A percentile compares a stretch with the other conserved stretches of the same genome.
phyloP scores from a whole-genome alignment of 495 filamentous ascomycete species.

The Lasiosphaeriaceae sp. region DNA sequence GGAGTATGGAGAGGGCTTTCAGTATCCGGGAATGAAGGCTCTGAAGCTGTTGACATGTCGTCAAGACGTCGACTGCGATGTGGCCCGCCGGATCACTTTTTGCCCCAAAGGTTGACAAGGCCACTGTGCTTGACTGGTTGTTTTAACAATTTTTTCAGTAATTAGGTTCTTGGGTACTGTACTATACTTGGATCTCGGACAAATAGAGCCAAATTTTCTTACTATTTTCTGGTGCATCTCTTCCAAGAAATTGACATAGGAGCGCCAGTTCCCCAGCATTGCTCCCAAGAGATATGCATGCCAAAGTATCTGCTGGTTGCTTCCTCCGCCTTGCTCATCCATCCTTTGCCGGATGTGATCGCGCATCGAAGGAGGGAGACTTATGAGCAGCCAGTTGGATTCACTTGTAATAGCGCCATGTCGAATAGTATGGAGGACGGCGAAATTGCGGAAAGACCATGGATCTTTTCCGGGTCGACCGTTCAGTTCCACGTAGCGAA shows the following conservation, averaged over 20 bases:
- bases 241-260: not conserved
- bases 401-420: not conserved
- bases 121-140: not conserved
- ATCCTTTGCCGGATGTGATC: not conserved
- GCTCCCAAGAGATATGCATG: not conserved
- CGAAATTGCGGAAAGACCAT: not conserved
- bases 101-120: not conserved
- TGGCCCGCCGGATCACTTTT: not conserved
- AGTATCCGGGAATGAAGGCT: not conserved
- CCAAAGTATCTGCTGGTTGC: not conserved
- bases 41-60: not conserved
- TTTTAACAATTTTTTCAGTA: too few relatives aligned
- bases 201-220: not conserved
- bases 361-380: not conserved
- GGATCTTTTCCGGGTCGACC: not conserved
- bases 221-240: not conserved
- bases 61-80: not conserved
- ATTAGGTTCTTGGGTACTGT: too few relatives aligned
- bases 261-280: constrained; percentile 3
- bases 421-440: not conserved
- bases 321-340: not conserved
- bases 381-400: not conserved
- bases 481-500: constrained; percentile 1
- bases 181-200: not conserved
- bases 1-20: not conserved